Percentiles rank a stretch among this genome's conserved stretches.
phyloP scores from a whole-genome alignment of 305 asterid species.

The Salvia sclarea region DNA sequence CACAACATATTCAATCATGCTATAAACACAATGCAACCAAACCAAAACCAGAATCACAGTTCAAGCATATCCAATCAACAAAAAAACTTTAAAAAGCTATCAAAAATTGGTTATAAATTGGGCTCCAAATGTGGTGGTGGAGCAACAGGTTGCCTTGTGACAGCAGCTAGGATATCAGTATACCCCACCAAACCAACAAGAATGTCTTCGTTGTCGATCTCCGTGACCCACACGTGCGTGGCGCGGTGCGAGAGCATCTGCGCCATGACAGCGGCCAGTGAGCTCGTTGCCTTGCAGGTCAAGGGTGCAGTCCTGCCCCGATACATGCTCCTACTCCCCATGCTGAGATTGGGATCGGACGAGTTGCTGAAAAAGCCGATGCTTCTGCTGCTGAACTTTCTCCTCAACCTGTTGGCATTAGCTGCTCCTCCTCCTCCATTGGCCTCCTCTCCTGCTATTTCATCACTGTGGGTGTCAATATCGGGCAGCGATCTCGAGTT shows the following conservation, averaged over 20 bases:
- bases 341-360: constrained; percentile 47
- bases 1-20: not conserved
- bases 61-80: not conserved
- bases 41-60: not conserved
- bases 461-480: constrained; percentile 38
- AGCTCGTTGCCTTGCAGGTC: constrained; percentile 74
- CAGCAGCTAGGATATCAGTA: constrained; percentile 82
- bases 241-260: constrained; percentile 97
- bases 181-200: constrained; percentile 86
- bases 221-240: constrained; percentile 94
- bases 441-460: constrained; percentile 38
- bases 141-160: constrained; percentile 59
- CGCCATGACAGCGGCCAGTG: constrained; percentile 95
- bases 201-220: constrained; percentile 62
- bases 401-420: constrained; percentile 36
- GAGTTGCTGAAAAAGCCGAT: constrained; percentile 66
- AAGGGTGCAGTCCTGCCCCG: constrained; percentile 89
- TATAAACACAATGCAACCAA: not conserved
- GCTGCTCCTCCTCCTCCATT: constrained; percentile 66
- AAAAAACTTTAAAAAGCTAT: not conserved
- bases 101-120: constrained; percentile 26
- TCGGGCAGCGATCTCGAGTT: constrained; percentile 47
- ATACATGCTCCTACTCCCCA: constrained; percentile 76
- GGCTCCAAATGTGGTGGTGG: constrained; percentile 45
- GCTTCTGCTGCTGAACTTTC: constrained; percentile 68